Evolutionary conservation across 2,329 filamentous ascomycete species (phyloP), one percentile per base, ranked within the genome.

Genomic region (Ceratocystis variospora): DNA sequence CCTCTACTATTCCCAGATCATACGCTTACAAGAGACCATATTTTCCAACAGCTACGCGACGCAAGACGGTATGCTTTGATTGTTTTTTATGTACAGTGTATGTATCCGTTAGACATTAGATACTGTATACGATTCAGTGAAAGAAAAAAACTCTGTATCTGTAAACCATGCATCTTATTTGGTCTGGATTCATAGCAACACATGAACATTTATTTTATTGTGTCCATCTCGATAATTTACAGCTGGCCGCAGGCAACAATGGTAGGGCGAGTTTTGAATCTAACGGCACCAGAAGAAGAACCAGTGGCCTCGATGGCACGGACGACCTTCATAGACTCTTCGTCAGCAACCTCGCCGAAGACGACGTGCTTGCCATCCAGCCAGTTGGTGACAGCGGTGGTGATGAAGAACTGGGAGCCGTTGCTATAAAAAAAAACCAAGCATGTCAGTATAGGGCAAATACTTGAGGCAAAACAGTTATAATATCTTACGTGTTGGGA

Each of bases 331-430:
- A 84, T 71, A 67, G 78, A 80, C 57, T 76, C 70, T 0, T 75
- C 68, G 69, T 81, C 79, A 67, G 79, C 78, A 61, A 92, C 87
- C 79, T 89, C 81, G 75, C 89, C 90, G 78, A 92, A 92, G 75
- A 91, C 88, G 77, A 91, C 88, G 82, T 94, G 89, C 76, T 87
- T 87, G 74, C 84, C 84, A 76, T 94, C 83, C 71, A 94, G 82
- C 82, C 96, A 96, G 66, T 87, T 86, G 68, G 94, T 97, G 68
- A 86, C 83, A 63, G 96, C 90, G 66, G 93, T 97, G 73, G 93
- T 97, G 75, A 97, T 80, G 82, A 97, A 97, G 83, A 97, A 97
- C 78, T 97, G 93, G 63, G 90, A 96, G 73, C 94, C 94, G 80
- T 99, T 99, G 77, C 94, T 96, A 69, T 78, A 79, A 10, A 79